These are phyloP conservation scores for Nothophoma quercina DNA, from an alignment of 2,329 filamentous ascomycete genomes.

Conservation along the genomic window DNA sequence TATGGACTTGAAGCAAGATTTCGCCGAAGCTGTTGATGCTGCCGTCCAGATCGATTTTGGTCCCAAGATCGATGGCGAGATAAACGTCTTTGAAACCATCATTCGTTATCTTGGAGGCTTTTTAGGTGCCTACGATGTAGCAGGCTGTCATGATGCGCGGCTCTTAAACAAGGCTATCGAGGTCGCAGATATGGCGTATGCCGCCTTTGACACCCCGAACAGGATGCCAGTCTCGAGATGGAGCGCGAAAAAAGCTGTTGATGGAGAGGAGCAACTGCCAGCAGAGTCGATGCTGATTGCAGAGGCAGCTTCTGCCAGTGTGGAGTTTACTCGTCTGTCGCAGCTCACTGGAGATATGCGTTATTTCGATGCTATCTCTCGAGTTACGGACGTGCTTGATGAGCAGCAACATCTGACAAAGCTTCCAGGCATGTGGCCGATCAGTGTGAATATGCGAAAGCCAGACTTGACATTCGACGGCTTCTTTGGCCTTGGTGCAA, in stretches of 20 bases:
- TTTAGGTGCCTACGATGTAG: slow-evolving; percentile 85
- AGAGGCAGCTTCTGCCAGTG: slow-evolving; percentile 54
- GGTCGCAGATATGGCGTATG: slow-evolving; percentile 80
- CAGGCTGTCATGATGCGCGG: slow-evolving; percentile 67
- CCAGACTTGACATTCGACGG: slow-evolving; percentile 52
- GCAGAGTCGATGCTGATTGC: slow-evolving; percentile 52
- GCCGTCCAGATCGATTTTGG: slow-evolving; percentile 53
- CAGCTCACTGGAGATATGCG: slow-evolving; percentile 54
- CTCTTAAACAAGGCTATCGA: slow-evolving; percentile 80
- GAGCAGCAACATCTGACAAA: slow-evolving; percentile 51
- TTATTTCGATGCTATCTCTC: slow-evolving; percentile 55
- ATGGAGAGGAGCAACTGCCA: slow-evolving; percentile 47
- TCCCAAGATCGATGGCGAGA: slow-evolving; percentile 43
- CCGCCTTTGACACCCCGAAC: slow-evolving; percentile 89
- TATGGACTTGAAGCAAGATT: slow-evolving; percentile 56
- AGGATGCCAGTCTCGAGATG: slow-evolving; percentile 74
- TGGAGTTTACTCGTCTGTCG: slow-evolving; percentile 57
- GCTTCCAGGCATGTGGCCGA: slow-evolving; percentile 58
- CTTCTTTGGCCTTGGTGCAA: slow-evolving; percentile 41
- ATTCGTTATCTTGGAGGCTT: slow-evolving; percentile 89
- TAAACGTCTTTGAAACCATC: slow-evolving; percentile 59
- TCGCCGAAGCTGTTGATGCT: slow-evolving; percentile 53
- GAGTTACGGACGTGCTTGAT: slow-evolving; percentile 52
- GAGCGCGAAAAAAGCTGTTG: slow-evolving; percentile 48
- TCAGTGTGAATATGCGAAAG: slow-evolving; percentile 50